Evolutionary conservation across 148 eudicot genomes (phyloP), one percentile per base, ranked within the genome.

Genomic region (Heliamphora exappendiculata): DNA sequence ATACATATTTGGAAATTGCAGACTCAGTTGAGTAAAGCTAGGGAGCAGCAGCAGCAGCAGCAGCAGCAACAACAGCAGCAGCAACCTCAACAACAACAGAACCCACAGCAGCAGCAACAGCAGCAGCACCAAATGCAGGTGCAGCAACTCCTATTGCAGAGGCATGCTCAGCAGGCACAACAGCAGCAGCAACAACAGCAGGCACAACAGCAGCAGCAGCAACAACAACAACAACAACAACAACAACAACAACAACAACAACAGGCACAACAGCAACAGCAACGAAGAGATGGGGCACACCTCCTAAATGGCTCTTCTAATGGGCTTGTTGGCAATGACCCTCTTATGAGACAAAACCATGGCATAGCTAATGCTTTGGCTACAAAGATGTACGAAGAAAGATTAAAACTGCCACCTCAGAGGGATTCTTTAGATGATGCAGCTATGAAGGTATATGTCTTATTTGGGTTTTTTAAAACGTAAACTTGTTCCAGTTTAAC

Each of bases 381-480:
- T 7, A 78, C 87, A 36, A 85, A 83, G 84, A 82, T 85, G 86
- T 87, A 88, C 1, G 91, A 90, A 85, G 88, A 88, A 65, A 81
- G 87, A 11, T 69, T 87, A 29, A 88, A 90, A 79, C 65, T 81
- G 44, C 94, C 91, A 50, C 82, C 42, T 36, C 91, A 84, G 71
- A 85, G 87, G 75, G 91, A 87, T 80, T 81, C 87, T 13, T 78
- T 85, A 72, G 89, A 88, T 59, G 91, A 90, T 59, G 72, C 88
- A 33, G 74, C 84, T 78, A 73, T 84, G 69, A 88, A 88, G 86
- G 94, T 87, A 78, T 74, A 70, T 47, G 26, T 19, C 19, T 22
- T 3, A 39, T 67, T 17, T 50, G 7, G 31, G 24, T 2, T 73
- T 50, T 58, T 63, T 5, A 5, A 44, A 69, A 0, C 7, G 20